A percentile compares a stretch with the other conserved stretches of the same genome.
Conservation (phyloP, 345 rosid genomes). For the Brassica juncea region DNA sequence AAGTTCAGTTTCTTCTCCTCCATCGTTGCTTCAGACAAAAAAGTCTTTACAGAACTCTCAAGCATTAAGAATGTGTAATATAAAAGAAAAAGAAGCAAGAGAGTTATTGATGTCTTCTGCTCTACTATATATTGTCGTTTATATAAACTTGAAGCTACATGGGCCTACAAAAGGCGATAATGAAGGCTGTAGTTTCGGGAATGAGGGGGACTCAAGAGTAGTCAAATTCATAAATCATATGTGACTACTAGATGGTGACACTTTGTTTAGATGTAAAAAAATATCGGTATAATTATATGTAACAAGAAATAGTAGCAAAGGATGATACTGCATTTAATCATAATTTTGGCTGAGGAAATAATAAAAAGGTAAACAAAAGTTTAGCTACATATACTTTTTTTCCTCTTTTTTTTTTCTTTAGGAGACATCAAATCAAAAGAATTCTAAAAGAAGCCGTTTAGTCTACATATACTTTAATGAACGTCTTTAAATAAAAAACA, state of each 20-base stretch:
- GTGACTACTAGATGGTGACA: neutral
- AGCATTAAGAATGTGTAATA: slow-evolving; percentile 18
- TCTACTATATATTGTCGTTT: slow-evolving; percentile 1
- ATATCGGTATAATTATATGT: neutral
- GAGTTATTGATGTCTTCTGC: slow-evolving; percentile 16
- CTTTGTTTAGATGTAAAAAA: neutral
- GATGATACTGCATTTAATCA: neutral
- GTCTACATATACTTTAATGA: neutral
- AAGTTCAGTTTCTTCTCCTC: slow-evolving; percentile 69
- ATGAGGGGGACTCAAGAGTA: neutral
- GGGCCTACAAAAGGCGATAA: neutral
- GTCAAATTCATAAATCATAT: neutral
- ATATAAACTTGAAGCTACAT: neutral
- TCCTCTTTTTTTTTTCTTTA: too few relatives aligned
- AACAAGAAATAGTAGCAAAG: neutral
- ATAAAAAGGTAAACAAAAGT: neutral
- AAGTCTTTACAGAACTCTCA: neutral
- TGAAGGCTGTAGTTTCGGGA: neutral
- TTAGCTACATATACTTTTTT: neutral
- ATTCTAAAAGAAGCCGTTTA: too few relatives aligned
- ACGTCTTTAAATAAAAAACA: neutral
- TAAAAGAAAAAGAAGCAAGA: neutral
- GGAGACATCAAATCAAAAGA: too few relatives aligned
- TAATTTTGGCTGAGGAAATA: neutral
- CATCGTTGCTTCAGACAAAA: slow-evolving; percentile 44